phyloP scores from a whole-genome alignment of 257 asterid species.

The Verbena officinalis region DNA sequence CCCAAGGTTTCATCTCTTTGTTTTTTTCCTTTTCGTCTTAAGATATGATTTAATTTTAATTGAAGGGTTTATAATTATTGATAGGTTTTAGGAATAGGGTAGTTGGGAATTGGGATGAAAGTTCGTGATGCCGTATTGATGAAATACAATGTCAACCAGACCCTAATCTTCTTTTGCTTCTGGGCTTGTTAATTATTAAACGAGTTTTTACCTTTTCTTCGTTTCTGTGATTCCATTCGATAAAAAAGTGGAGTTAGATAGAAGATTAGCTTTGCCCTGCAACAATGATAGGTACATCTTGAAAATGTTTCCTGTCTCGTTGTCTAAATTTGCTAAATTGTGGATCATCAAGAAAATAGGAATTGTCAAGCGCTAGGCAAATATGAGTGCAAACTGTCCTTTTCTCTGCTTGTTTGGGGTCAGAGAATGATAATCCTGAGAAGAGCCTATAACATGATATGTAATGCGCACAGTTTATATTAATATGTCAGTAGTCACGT shows the following conservation, averaged over 20 bases:
- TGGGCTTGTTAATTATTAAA: background rate
- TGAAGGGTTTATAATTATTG: background rate
- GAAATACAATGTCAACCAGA: background rate
- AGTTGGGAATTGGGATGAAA: background rate
- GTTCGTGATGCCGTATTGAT: background rate
- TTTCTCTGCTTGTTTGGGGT: background rate
- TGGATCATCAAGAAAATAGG: background rate
- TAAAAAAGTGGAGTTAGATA: slow-evolving; percentile 1
- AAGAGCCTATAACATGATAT: background rate
- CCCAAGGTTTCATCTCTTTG: slow-evolving; percentile 59
- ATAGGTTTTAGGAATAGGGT: background rate
- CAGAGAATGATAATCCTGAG: background rate
- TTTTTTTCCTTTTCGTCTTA: background rate
- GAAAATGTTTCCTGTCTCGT: background rate
- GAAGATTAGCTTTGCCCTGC: background rate
- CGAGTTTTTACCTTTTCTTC: background rate
- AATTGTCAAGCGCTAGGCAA: slow-evolving; percentile 10
- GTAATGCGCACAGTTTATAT: background rate
- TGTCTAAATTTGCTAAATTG: background rate
- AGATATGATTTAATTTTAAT: background rate
- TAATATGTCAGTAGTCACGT: background rate
- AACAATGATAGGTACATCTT: background rate
- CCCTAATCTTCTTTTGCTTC: background rate
- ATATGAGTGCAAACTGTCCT: background rate
- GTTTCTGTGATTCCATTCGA: background rate